Conservation (phyloP, 1,284 basidiomycete genomes). For the Papiliotrema laurentii region DNA sequence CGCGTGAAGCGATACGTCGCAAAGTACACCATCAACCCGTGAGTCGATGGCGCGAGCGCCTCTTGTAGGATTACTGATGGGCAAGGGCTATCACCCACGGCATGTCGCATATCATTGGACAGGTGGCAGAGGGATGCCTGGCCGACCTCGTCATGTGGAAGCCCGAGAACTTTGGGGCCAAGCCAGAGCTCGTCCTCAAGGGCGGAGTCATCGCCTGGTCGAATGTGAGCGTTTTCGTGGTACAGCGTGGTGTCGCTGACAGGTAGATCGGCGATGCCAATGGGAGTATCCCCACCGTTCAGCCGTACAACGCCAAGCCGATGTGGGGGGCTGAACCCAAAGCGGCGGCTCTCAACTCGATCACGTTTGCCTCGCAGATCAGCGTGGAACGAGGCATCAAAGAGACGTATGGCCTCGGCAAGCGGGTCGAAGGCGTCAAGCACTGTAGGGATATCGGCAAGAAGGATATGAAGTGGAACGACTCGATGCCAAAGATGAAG, state of each 20-base stretch:
- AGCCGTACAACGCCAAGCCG: slow-evolving; percentile 75
- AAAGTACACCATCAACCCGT: slow-evolving; percentile 99
- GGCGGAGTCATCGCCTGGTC: slow-evolving; percentile 90
- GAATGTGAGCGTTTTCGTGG: slow-evolving; percentile 54
- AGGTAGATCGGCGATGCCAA: slow-evolving; percentile 86
- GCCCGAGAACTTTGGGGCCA: slow-evolving; percentile 84
- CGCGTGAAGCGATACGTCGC: slow-evolving; percentile 95
- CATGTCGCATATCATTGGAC: slow-evolving; percentile 80
- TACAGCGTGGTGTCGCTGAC: neutral
- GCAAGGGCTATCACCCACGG: slow-evolving; percentile 87
- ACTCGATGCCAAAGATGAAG: slow-evolving; percentile 68
- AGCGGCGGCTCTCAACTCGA: slow-evolving; percentile 73
- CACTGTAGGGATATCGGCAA: slow-evolving; percentile 74
- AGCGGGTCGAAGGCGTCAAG: slow-evolving; percentile 69
- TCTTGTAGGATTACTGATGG: neutral
- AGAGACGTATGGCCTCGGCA: slow-evolving; percentile 66
- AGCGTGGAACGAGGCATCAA: slow-evolving; percentile 64
- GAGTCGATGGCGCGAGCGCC: slow-evolving; percentile 43
- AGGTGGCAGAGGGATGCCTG: slow-evolving; percentile 73
- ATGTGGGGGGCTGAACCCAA: slow-evolving; percentile 82
- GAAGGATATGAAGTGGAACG: slow-evolving; percentile 92
- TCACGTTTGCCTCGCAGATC: slow-evolving; percentile 76
- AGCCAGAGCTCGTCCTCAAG: slow-evolving; percentile 90
- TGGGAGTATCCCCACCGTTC: slow-evolving; percentile 87
- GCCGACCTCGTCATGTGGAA: slow-evolving; percentile 95